A percentile compares a stretch with the other conserved stretches of the same genome.
Conservation (phyloP, 2,329 filamentous ascomycete genomes). For the Chlorencoelia australis region DNA sequence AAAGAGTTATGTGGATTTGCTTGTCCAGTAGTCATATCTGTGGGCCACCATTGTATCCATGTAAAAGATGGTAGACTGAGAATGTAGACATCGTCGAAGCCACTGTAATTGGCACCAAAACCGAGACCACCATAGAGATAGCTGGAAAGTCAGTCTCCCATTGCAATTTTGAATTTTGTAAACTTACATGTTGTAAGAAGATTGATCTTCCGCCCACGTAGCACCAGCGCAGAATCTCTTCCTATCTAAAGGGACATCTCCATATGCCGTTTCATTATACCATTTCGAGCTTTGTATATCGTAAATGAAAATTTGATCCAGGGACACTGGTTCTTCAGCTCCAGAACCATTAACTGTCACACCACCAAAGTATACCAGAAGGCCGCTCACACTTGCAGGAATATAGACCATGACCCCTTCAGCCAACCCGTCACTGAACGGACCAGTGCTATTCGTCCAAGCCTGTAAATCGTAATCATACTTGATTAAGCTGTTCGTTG, state of each 20-base stretch:
- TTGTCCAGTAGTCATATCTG: conserved; percentile 30
- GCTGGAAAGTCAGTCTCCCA: conserved; percentile 29
- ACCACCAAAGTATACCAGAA: conserved; percentile 54
- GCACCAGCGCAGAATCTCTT: conserved; percentile 52
- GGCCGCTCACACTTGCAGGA: conserved; percentile 47
- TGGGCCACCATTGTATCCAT: conserved; percentile 45
- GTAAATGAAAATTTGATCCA: conserved; percentile 46
- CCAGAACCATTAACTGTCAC: conserved; percentile 37
- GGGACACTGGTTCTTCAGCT: conserved; percentile 34
- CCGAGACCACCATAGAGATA: conserved; percentile 52
- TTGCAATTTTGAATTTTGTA: no score
- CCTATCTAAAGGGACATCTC: conserved; percentile 40
- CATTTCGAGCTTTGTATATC: conserved; percentile 49
- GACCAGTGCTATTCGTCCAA: conserved; percentile 44
- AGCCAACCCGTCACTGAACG: conserved; percentile 42
- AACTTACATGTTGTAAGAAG: conserved; percentile 54
- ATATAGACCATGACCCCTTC: conserved; percentile 52
- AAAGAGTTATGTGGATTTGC: conserved; percentile 41
- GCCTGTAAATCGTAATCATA: conserved; percentile 44
- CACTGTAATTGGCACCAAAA: conserved; percentile 36
- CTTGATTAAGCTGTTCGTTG: conserved; percentile 41
- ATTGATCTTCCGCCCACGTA: conserved; percentile 47
- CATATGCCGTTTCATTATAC: conserved; percentile 48
- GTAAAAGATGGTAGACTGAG: conserved; percentile 52
- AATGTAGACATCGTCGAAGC: conserved; percentile 53